These are phyloP conservation scores for Talaromyces rugulosus DNA, from an alignment of 2,329 filamentous ascomycete species.

Conservation along the genomic window DNA sequence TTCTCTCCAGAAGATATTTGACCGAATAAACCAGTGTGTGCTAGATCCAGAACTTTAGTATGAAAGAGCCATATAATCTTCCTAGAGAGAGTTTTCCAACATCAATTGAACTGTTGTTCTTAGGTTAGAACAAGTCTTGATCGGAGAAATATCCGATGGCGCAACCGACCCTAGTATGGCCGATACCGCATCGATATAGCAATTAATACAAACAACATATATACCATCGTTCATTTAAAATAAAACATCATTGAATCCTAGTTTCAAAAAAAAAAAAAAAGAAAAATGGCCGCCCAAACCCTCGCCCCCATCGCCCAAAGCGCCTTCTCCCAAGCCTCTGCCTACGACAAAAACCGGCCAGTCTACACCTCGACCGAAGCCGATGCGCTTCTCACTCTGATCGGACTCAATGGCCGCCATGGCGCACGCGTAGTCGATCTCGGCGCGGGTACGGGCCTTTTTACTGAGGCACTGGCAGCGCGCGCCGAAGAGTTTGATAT, in stretches of 20 bases:
- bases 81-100: no score
- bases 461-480: conserved; percentile 59
- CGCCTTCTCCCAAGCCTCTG: conserved; percentile 61
- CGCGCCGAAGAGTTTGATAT: conserved; percentile 59
- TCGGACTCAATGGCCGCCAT: conserved; percentile 48
- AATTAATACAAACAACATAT: neutral
- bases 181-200: neutral
- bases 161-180: neutral
- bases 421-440: conserved; percentile 58
- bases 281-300: neutral
- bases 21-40: neutral
- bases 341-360: conserved; percentile 66
- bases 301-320: conserved; percentile 12
- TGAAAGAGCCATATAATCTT: no score
- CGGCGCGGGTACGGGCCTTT: conserved; percentile 66
- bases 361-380: conserved; percentile 60
- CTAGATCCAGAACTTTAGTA: no score
- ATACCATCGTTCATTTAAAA: neutral
- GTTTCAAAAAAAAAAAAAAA: neutral
- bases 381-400: conserved; percentile 52
- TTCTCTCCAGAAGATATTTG: neutral
- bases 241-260: neutral
- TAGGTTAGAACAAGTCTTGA: neutral
- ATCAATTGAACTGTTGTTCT: no score
- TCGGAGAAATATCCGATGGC: neutral